phyloP scores from a whole-genome alignment of 768 basidiomycete species.

The Lyophyllum shimeji region DNA sequence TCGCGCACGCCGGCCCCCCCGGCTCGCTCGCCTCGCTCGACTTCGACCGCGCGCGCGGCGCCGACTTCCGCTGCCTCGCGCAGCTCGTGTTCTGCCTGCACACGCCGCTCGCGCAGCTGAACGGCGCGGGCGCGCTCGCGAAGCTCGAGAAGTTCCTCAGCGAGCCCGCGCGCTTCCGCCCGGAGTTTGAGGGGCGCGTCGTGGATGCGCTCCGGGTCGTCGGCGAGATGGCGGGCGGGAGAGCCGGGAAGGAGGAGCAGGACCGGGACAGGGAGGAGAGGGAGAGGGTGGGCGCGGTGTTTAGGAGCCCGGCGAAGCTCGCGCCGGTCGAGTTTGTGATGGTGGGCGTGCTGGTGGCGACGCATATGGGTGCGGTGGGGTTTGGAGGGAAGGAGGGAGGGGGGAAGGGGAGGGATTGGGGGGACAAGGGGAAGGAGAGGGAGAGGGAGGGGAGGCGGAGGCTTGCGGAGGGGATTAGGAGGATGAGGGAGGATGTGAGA shows the following conservation, averaged over 20 bases:
- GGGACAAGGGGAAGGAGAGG: conserved; percentile 40
- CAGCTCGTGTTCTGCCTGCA: conserved; percentile 54
- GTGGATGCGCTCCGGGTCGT: conserved; percentile 2
- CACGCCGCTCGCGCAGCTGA: conserved; percentile 27
- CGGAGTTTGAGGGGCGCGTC: conserved; percentile 1
- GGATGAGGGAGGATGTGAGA: conserved; percentile 58
- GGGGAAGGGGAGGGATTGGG: background rate
- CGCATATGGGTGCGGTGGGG: conserved; percentile 35
- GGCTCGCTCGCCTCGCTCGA: conserved; percentile 39
- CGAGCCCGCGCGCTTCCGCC: background rate
- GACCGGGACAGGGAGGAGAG: too few relatives aligned
- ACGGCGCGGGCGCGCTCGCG: conserved; percentile 1
- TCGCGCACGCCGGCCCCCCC: conserved; percentile 35
- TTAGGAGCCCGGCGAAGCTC: conserved; percentile 45
- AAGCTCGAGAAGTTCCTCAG: conserved; percentile 28
- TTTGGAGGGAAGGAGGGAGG: background rate
- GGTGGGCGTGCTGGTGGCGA: conserved; percentile 52
- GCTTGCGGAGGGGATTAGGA: conserved; percentile 7
- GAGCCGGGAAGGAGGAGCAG: too few relatives aligned
- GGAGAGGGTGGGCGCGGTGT: conserved; percentile 21
- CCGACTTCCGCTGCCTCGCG: conserved; percentile 58
- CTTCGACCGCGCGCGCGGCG: conserved; percentile 50
- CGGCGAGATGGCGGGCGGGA: conserved; percentile 1
- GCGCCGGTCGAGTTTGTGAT: conserved; percentile 71
- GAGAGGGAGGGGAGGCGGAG: conserved; percentile 2